Evolutionary conservation across 805 yeast genomes (phyloP).

Genomic region (Metschnikowia shivogae): DNA sequence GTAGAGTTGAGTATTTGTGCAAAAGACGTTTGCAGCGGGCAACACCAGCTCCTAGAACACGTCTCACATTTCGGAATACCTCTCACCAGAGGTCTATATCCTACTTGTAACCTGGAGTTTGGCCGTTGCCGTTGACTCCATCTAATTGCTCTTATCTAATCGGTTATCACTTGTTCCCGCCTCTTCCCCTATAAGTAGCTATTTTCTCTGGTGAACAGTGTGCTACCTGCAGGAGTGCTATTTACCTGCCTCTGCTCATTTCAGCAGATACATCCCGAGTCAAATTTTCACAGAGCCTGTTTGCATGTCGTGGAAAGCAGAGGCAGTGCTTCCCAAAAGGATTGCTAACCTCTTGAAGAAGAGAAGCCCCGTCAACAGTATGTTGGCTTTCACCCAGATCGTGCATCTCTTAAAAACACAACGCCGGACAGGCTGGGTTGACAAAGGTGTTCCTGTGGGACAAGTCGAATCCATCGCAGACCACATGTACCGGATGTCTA

Average conservation of each 20-base stretch:
- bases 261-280: background rate
- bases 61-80: too few species aligned
- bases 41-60: too few species aligned
- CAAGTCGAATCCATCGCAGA: slow-evolving; percentile 77
- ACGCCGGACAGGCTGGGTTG: slow-evolving; percentile 93
- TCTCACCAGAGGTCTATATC: too few species aligned
- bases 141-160: background rate
- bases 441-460: slow-evolving; percentile 47
- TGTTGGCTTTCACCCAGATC: slow-evolving; percentile 58
- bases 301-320: slow-evolving; percentile 47
- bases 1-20: background rate
- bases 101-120: too few species aligned
- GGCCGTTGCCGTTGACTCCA: too few species aligned
- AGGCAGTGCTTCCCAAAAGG: slow-evolving; percentile 47
- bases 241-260: background rate
- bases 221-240: background rate
- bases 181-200: too few species aligned
- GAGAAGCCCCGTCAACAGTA: slow-evolving; percentile 40
- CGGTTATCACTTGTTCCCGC: background rate
- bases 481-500: slow-evolving; percentile 93
- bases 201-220: too few species aligned
- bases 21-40: too few species aligned
- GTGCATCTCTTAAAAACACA: slow-evolving; percentile 71
- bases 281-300: background rate
- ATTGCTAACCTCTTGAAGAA: slow-evolving; percentile 36